Evolutionary conservation across 768 basidiomycete genomes (phyloP), one percentile per base, ranked within the genome.

Genomic region (Butyriboletus loyo): DNA sequence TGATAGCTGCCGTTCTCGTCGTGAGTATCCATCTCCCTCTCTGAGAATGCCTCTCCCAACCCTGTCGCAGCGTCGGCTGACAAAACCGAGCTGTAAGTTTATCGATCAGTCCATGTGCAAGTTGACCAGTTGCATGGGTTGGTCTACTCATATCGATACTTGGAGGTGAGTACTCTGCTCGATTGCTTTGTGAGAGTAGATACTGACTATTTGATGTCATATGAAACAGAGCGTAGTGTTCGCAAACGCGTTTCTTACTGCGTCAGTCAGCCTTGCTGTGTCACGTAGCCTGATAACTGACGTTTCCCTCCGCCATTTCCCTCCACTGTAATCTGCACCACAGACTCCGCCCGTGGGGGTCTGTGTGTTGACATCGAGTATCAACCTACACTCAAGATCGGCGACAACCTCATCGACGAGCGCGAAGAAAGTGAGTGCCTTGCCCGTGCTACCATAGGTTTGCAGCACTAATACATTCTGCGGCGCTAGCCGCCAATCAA

Each of bases 401-500:
- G n/a, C 3, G 48, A 56, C 13, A 21, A 43, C 4, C 37, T 61
- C 30, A 43, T 64, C 8, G 50, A 59, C 3, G 21, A 35, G 1
- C 35, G 27, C 2, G 14, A 55, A 41, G 22, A 51, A 34, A 13
- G 62, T 64, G 27, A 5, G 62, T 52, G 4, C 7, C 30, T 35
- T 8, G 10, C 4, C 0, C n/a, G 36, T 25, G 9, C 15, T 7
- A 15, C 4, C 27, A 1, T 27, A 2, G 4, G 1, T 42, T 32
- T 13, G 11, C 13, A 31, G 25, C 17, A 34, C 27, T 22, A 9
- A 57, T 47, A 21, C 21, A 19, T n/a, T 22, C 10, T 22, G 1
- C 31, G n/a, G n/a, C n/a, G n/a, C n/a, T n/a, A 63, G 63, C 52
- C 59, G 1, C 59, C 63, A 0, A 59, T 64, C 48, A 7, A 46